phyloP scores from a whole-genome alignment of 2,329 filamentous ascomycete species.

The Thermothelomyces thermophilus region DNA sequence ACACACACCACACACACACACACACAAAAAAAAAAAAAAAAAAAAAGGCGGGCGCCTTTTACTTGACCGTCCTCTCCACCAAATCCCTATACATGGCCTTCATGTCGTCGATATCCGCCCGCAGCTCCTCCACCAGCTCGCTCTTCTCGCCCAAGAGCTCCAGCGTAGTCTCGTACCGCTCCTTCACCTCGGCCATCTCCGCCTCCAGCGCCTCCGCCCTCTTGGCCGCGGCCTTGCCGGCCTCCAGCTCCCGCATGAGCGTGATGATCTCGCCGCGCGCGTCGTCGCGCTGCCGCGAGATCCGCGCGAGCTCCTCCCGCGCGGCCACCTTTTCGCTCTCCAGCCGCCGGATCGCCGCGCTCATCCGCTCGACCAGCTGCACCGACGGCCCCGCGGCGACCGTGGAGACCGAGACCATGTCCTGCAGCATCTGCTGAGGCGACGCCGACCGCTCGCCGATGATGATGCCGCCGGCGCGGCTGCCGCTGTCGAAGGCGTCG shows the following conservation, averaged over 20 bases:
- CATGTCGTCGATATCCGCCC: constrained; percentile 81
- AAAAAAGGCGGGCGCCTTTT: not conserved
- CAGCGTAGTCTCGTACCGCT: constrained; percentile 81
- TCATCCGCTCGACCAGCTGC: constrained; percentile 94
- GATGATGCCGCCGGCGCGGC: not conserved
- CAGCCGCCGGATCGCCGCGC: constrained; percentile 79
- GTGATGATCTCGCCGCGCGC: constrained; percentile 84
- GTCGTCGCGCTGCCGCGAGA: constrained; percentile 83
- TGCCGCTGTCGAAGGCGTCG: constrained; percentile 47
- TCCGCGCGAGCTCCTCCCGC: constrained; percentile 75
- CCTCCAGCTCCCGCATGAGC: constrained; percentile 81
- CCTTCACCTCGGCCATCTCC: constrained; percentile 61
- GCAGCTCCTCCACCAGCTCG: constrained; percentile 86
- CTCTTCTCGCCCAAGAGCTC: constrained; percentile 97
- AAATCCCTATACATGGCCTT: constrained; percentile 95
- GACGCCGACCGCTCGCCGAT: not conserved
- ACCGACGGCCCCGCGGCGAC: constrained; percentile 87
- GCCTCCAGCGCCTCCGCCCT: constrained; percentile 60
- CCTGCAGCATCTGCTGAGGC: constrained; percentile 61
- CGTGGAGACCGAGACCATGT: constrained; percentile 84
- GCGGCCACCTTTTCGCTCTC: constrained; percentile 87
- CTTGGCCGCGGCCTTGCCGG: constrained; percentile 52
- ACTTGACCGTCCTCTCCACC: constrained; percentile 67
- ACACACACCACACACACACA: no score
- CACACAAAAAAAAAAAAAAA: not conserved